Conservation (phyloP, 768 basidiomycete genomes). For the Xerocomellus amylosporus region DNA sequence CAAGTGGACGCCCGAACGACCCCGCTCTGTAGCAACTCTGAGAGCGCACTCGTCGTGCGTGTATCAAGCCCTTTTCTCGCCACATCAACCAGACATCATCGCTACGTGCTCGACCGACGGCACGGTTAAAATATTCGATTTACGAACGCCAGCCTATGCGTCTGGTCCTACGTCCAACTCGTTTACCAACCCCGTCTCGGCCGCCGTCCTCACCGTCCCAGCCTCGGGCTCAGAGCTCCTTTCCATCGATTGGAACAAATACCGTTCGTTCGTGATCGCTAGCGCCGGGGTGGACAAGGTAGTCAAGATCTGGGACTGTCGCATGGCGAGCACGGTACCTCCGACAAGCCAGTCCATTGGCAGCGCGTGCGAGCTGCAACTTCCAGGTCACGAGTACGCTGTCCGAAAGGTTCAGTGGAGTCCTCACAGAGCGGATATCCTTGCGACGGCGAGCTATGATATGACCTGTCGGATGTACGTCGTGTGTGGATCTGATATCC, state of each 20-base stretch:
- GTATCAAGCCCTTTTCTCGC: constrained; percentile 90
- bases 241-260: constrained; percentile 91
- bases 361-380: constrained; percentile 63
- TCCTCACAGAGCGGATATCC: constrained; percentile 67
- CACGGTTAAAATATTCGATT: constrained; percentile 78
- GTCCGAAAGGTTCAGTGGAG: constrained; percentile 89
- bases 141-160: constrained; percentile 61
- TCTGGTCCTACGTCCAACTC: constrained; percentile 48
- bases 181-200: constrained; percentile 66
- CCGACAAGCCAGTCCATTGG: constrained; percentile 54
- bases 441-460: constrained; percentile 81
- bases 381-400: constrained; percentile 88
- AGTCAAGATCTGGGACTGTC: constrained; percentile 81
- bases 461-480: constrained; percentile 93
- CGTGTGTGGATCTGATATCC: background rate
- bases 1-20: constrained; percentile 86
- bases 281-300: constrained; percentile 77
- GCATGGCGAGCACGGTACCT: constrained; percentile 68
- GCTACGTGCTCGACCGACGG: constrained; percentile 89
- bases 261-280: constrained; percentile 72
- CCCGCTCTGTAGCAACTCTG: constrained; percentile 75
- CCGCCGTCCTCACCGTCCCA: constrained; percentile 72
- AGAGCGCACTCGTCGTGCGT: constrained; percentile 83
- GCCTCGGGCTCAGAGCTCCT: constrained; percentile 78
- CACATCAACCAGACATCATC: constrained; percentile 79